Conservation (phyloP, 73 alveolate species). For the Diophrys sp. region DNA sequence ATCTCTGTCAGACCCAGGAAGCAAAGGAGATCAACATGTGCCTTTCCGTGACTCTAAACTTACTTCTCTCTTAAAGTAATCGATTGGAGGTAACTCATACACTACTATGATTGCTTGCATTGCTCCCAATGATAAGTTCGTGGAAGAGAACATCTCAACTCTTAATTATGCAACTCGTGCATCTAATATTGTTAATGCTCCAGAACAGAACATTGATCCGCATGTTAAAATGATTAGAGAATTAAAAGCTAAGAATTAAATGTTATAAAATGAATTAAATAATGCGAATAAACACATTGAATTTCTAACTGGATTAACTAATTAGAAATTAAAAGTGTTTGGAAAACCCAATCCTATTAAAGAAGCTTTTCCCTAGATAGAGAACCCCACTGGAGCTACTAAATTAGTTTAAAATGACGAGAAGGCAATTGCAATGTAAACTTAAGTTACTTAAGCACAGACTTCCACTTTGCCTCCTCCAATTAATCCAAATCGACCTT, state of each 20-base stretch:
- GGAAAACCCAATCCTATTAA: constrained; percentile 12
- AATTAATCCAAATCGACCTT: background rate
- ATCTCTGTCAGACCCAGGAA: constrained; percentile 65
- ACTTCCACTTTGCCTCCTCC: background rate
- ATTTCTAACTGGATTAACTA: constrained; percentile 39
- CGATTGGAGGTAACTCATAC: constrained; percentile 96
- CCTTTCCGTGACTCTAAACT: constrained; percentile 98
- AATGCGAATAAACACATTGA: constrained; percentile 65
- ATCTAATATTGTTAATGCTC: constrained; percentile 84
- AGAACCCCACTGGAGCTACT: background rate
- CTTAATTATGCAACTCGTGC: constrained; percentile 95
- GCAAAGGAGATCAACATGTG: constrained; percentile 61
- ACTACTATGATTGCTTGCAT: constrained; percentile 97
- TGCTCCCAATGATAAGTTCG: constrained; percentile 84
- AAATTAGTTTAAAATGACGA: background rate
- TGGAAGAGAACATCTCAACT: constrained; percentile 89
- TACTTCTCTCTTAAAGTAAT: constrained; percentile 88
- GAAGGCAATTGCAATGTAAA: constrained; percentile 2
- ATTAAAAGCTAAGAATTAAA: constrained; percentile 46
- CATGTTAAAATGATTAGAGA: constrained; percentile 59
- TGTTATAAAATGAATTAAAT: constrained; percentile 39
- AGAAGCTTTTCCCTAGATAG: background rate
- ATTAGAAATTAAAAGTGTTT: constrained; percentile 41
- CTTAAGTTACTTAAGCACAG: background rate
- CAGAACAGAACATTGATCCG: constrained; percentile 87